Evolutionary conservation across 2,329 filamentous ascomycete genomes (phyloP), one percentile per base, ranked within the genome.

Genomic region (Emmonsia crescens): DNA sequence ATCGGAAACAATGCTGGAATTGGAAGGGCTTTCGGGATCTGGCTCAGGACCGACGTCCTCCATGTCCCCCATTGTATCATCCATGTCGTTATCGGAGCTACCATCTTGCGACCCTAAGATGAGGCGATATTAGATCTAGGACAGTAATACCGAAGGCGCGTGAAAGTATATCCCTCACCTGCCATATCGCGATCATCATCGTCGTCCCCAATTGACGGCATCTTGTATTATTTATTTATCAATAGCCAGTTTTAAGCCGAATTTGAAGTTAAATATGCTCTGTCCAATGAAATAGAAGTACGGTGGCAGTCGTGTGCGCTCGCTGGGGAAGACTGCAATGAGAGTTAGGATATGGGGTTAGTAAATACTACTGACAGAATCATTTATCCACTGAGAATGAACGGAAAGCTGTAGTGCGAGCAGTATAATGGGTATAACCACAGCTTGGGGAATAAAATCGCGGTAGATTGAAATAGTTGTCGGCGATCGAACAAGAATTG

Each of bases 81-180:
- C 77, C 62, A 74, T 73, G 60, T 79, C 78, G 58, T 80, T 79
- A 63, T 80, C 78, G 33, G 77, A 79, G 67, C 75, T 78, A 62
- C 75, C 77, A 65, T 79, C 76, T 68, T 76, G 77, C 51, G 78
- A 79, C n/a, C 74, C 76, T 77, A 67, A 29, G n/a, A 61, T 27
- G n/a, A 62, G 56, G 54, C 24, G 19, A 51, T 38, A 40, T 60
- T 44, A 60, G 59, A 51, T 31, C 10, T 19, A 21, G 19, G 36
- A 44, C 5, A 24, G 33, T 44, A 33, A 54, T 44, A 33, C 19
- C 52, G 21, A 42, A 56, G 29, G 24, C 16, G 48, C n/a, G 29
- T 29, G 51, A n/a, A 16, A 42, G 0, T 14, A 49, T 29, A 59
- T 19, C 48, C 24, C 69, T 68, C 62, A 75, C 74, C 75, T 62